Evolutionary conservation across 2,329 filamentous ascomycete species (phyloP).

Genomic region (Trichoderma sp.): DNA sequence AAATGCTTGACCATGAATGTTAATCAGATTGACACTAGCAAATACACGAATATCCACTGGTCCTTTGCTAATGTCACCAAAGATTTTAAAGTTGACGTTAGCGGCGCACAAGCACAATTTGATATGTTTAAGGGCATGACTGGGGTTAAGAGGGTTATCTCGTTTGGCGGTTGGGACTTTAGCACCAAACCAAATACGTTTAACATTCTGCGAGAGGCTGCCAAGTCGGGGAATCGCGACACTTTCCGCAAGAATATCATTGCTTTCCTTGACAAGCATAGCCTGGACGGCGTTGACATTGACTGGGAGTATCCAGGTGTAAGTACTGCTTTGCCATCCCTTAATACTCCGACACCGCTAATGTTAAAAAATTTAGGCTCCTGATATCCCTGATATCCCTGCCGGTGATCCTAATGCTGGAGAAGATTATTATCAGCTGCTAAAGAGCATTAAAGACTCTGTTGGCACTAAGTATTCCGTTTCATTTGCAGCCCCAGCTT

Average conservation of each 20-base stretch:
- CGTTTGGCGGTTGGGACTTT: constrained; percentile 45
- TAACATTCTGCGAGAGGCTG: constrained; percentile 38
- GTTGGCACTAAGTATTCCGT: constrained; percentile 37
- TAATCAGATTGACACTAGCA: constrained; percentile 31
- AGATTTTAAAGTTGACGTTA: constrained; percentile 30
- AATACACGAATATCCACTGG: constrained; percentile 43
- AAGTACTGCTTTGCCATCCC: constrained; percentile 34
- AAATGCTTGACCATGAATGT: constrained; percentile 41
- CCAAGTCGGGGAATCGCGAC: constrained; percentile 42
- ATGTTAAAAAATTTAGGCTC: constrained; percentile 14
- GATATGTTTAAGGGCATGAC: constrained; percentile 38
- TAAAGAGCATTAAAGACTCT: constrained; percentile 28
- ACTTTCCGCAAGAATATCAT: constrained; percentile 44
- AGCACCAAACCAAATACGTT: constrained; percentile 36
- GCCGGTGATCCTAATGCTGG: constrained; percentile 31
- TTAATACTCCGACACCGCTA: constrained; percentile 26
- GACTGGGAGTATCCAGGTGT: constrained; percentile 53
- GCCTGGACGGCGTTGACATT: constrained; percentile 50
- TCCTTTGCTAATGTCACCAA: constrained; percentile 38
- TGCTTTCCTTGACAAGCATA: constrained; percentile 46
- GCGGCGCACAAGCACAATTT: constrained; percentile 37
- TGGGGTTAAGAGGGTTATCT: constrained; percentile 41
- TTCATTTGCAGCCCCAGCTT: constrained; percentile 38
- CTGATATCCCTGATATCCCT: constrained; percentile 39
- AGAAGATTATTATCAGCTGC: constrained; percentile 32